phyloP scores from a whole-genome alignment of 2,329 filamentous ascomycete species.

The Shiraia sp. region DNA sequence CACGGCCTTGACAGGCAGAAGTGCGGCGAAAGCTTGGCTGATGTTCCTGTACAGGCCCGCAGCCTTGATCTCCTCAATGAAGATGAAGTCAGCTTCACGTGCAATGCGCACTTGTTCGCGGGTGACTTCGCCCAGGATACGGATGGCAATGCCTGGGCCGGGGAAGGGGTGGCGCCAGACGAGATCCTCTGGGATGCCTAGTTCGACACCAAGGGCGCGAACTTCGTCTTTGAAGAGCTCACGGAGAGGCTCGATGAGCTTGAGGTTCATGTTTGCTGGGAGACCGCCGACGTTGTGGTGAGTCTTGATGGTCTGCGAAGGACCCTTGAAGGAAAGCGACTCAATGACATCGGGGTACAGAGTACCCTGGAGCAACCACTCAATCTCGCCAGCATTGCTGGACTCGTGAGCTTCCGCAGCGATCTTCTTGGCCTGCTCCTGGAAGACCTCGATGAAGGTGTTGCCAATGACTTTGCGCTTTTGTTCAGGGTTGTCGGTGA shows the following conservation, averaged over 20 bases:
- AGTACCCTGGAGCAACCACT: constrained; percentile 87
- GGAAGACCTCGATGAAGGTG: constrained; percentile 81
- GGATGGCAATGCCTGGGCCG: constrained; percentile 74
- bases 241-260: constrained; percentile 77
- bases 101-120: constrained; percentile 77
- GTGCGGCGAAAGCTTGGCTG: constrained; percentile 70
- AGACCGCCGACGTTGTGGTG: constrained; percentile 76
- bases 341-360: constrained; percentile 77
- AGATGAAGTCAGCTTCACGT: constrained; percentile 76
- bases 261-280: constrained; percentile 64
- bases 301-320: constrained; percentile 72
- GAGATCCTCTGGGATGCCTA: constrained; percentile 74
- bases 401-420: constrained; percentile 71
- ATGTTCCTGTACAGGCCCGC: constrained; percentile 75
- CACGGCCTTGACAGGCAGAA: constrained; percentile 67
- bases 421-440: constrained; percentile 75
- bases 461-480: constrained; percentile 91
- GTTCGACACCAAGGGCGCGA: constrained; percentile 67
- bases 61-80: constrained; percentile 73
- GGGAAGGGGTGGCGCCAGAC: constrained; percentile 81
- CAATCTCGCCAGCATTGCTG: constrained; percentile 71
- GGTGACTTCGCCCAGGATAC: constrained; percentile 84
- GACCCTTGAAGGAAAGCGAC: constrained; percentile 73
- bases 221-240: constrained; percentile 87
- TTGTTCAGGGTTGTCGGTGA: constrained; percentile 75